Conservation (phyloP, 1,139 yeast species). For the Suhomyces bribrorum region DNA sequence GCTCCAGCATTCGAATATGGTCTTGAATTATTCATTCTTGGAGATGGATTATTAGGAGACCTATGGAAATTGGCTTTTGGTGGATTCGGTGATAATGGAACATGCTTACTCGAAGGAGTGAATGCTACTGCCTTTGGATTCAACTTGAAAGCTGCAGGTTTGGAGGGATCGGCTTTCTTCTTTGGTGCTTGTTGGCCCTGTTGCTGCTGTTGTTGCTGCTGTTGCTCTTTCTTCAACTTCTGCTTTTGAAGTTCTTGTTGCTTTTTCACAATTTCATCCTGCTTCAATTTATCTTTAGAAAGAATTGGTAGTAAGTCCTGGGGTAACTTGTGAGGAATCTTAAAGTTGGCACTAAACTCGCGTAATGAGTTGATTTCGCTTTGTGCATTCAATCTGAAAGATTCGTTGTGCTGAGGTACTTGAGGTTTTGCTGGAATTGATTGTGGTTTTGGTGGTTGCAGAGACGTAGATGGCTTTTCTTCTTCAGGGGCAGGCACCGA, state of each 20-base stretch:
- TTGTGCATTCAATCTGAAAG: slow-evolving; percentile 54
- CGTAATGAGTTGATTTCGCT: slow-evolving; percentile 77
- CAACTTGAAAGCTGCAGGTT: slow-evolving; percentile 59
- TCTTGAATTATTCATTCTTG: slow-evolving; percentile 36
- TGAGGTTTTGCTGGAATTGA: slow-evolving; percentile 40
- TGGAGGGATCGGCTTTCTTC: slow-evolving; percentile 54
- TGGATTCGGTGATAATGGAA: slow-evolving; percentile 34
- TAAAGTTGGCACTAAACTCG: slow-evolving; percentile 81
- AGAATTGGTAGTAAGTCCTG: slow-evolving; percentile 74
- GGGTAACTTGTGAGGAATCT: slow-evolving; percentile 74
- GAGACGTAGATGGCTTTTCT: slow-evolving; percentile 19
- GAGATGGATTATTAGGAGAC: slow-evolving; percentile 37
- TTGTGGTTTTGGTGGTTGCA: slow-evolving; percentile 27
- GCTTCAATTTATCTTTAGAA: slow-evolving; percentile 66
- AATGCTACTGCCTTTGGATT: slow-evolving; percentile 73
- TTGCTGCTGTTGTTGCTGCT: slow-evolving; percentile 13
- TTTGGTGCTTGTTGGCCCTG: slow-evolving; percentile 10
- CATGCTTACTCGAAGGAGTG: slow-evolving; percentile 50
- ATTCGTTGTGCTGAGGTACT: slow-evolving; percentile 33
- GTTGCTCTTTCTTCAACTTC: slow-evolving; percentile 15
- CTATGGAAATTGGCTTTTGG: slow-evolving; percentile 28
- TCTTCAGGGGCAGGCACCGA: slow-evolving; percentile 1
- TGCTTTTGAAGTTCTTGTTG: slow-evolving; percentile 25
- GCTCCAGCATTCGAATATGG: slow-evolving; percentile 26
- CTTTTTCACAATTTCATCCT: slow-evolving; percentile 56